Evolutionary conservation across 257 asterid genomes (phyloP).

Genomic region (Solanum corneliomulleri): DNA sequence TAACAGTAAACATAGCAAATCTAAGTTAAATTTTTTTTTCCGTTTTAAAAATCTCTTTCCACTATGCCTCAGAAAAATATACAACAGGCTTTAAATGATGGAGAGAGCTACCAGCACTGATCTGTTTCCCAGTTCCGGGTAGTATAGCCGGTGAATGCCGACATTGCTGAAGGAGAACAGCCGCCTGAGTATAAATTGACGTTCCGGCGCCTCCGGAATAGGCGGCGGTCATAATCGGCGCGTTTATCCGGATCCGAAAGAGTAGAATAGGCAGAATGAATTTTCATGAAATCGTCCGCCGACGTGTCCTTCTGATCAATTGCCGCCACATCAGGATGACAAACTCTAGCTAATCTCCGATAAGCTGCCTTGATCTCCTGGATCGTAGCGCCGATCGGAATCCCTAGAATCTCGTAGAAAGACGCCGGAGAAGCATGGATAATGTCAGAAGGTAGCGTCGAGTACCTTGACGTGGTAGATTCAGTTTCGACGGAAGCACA

Average conservation of each 20-base stretch:
- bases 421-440: neutral
- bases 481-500: neutral
- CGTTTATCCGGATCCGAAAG: slow-evolving; percentile 10
- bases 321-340: slow-evolving; percentile 11
- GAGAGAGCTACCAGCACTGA: slow-evolving; percentile 11
- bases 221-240: slow-evolving; percentile 7
- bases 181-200: neutral
- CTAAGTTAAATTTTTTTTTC: neutral
- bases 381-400: neutral
- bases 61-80: neutral
- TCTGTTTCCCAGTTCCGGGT: slow-evolving; percentile 12
- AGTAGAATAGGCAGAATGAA: slow-evolving; percentile 8
- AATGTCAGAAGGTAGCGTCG: neutral
- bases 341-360: slow-evolving; percentile 1
- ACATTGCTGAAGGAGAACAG: neutral
- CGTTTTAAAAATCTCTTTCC: neutral
- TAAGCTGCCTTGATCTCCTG: slow-evolving; percentile 10
- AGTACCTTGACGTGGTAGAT: neutral
- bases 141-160: slow-evolving; percentile 1
- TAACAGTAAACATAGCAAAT: neutral
- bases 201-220: neutral
- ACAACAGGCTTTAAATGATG: neutral
- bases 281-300: slow-evolving; percentile 1
- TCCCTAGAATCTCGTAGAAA: slow-evolving; percentile 4
- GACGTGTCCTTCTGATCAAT: slow-evolving; percentile 1